Percentiles rank a stretch among this genome's conserved stretches.
phyloP scores from a whole-genome alignment of 768 basidiomycete species.

The Pluteus cervinus region DNA sequence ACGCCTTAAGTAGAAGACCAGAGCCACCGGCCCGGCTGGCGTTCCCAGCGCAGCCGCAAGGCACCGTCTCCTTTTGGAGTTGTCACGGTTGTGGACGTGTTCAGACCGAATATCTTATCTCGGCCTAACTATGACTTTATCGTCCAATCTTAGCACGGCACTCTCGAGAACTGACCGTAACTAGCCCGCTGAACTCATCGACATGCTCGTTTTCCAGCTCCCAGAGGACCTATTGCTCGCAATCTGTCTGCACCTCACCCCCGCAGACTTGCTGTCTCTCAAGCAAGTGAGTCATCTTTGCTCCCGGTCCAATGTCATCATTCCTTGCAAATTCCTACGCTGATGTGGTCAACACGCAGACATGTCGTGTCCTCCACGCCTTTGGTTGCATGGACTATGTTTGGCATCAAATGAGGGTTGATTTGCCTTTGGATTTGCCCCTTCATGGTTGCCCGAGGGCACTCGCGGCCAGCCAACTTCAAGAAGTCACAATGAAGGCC shows the following conservation, averaged over 20 bases:
- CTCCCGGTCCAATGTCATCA: background rate
- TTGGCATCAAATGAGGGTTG: constrained; percentile 45
- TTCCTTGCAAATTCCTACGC: no score
- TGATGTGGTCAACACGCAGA: constrained; percentile 46
- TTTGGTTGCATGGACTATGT: constrained; percentile 45
- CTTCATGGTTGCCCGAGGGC: constrained; percentile 20
- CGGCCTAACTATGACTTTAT: no score
- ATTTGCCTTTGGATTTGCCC: constrained; percentile 43
- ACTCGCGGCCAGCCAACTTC: constrained; percentile 34
- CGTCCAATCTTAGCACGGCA: no score
- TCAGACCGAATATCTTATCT: no score
- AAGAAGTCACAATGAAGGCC: constrained; percentile 33
- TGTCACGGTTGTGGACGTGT: no score
- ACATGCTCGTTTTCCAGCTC: constrained; percentile 27
- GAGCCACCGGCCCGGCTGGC: no score
- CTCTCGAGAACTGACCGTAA: no score
- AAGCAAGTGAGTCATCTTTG: constrained; percentile 36
- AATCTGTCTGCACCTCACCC: constrained; percentile 24
- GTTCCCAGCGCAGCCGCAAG: no score
- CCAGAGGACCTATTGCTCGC: constrained; percentile 40
- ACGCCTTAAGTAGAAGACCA: no score
- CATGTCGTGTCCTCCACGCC: constrained; percentile 56
- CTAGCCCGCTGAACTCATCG: no score
- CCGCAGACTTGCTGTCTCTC: constrained; percentile 39
- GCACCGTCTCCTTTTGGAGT: no score